Evolutionary conservation across 768 basidiomycete species (phyloP), one percentile per base, ranked within the genome.

Genomic region (Lepiota brunneoincarnata): DNA sequence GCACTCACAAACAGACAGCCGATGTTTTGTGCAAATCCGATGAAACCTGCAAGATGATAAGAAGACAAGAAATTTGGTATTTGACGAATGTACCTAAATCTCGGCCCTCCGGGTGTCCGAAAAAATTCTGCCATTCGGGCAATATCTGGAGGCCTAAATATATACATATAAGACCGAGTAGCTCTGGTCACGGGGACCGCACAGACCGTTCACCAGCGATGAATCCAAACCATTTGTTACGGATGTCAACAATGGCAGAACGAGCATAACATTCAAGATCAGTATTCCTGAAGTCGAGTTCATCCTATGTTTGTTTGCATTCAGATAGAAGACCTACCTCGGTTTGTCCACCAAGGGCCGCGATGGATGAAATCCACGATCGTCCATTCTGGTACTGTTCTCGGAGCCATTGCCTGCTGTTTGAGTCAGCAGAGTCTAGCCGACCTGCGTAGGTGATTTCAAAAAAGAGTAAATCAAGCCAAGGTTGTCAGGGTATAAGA

Each of bases 211-310:
- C 14, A 86, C 73, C 41, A 86, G 67, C n/a, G 84, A 86, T 3
- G 83, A 82, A 63, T 87, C 84, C 46, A 85, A 76, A 21, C 88
- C 87, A 67, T 87, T 88, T 45, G 80, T 78, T 12, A 78, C 71
- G 15, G 84, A 79, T 14, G 86, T 86, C 52, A 87, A 67, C n/a
- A 89, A 72, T 1, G 86, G 83, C 14, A 88, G 69, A 14, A 83
- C 51, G 28, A 88, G 72, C 59, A 76, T 81, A 4, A 86, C 53
- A 64, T 86, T 87, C 36, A 86, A 67, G 45, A 76, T 51, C 24
- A 85, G 67, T 42, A 87, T 78, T 23, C 84, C 86, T 85, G 41
- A 10, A 9, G 31, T 31, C 11, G 2, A 10, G 31, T 31, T 9
- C 7, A 9, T 31, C 11, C 31, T 6, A 9, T 31, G 7, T 31